A percentile compares a stretch with the other conserved stretches of the same genome.
Conservation (phyloP, 345 rosid genomes). For the Noccaea bulbosa region DNA sequence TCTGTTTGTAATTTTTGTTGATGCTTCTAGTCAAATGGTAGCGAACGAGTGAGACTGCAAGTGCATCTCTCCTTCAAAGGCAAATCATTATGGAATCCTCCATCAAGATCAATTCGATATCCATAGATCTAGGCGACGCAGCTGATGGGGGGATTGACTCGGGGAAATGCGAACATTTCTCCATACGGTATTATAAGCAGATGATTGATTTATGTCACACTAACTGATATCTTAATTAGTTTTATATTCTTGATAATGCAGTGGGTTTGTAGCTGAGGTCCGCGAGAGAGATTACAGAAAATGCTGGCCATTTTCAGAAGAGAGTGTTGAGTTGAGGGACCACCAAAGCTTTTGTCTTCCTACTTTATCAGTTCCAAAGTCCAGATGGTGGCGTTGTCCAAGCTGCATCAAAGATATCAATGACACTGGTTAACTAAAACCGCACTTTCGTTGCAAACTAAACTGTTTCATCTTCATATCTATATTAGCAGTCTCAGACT, state of each 20-base stretch:
- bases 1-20: neutral
- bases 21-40: conserved; percentile 1
- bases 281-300: conserved; percentile 57
- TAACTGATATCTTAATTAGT: neutral
- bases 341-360: conserved; percentile 49
- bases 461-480: neutral
- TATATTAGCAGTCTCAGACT: conserved; percentile 20
- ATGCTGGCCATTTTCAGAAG: conserved; percentile 63
- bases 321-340: conserved; percentile 43
- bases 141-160: conserved; percentile 16
- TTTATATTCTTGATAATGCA: conserved; percentile 34
- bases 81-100: conserved; percentile 43
- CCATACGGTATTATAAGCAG: conserved; percentile 60
- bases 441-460: neutral
- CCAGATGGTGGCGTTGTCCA: conserved; percentile 60
- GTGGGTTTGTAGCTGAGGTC: conserved; percentile 69
- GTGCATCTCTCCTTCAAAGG: neutral
- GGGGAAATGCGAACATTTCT: conserved; percentile 62
- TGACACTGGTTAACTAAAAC: conserved; percentile 26
- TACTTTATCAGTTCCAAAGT: conserved; percentile 54
- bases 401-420: conserved; percentile 49
- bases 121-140: conserved; percentile 52
- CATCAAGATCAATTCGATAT: conserved; percentile 58
- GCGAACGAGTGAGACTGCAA: neutral
- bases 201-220: neutral